phyloP scores from a whole-genome alignment of 148 eudicot genomes.

The Cornus kousa region DNA sequence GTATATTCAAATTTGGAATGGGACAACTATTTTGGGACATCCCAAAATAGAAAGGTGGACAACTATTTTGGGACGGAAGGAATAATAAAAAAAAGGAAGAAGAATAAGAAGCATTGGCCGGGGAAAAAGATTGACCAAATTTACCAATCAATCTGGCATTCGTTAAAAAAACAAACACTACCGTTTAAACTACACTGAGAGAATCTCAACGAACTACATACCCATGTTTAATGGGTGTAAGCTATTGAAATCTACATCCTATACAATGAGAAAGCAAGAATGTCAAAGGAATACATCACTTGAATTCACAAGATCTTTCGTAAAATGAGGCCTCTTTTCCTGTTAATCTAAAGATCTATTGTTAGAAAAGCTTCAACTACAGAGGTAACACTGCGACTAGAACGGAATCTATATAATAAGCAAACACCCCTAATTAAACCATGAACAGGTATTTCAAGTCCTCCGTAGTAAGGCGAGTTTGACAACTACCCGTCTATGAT shows the following conservation, averaged over 20 bases:
- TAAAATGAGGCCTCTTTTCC: conserved; percentile 16
- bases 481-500: conserved; percentile 64
- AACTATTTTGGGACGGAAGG: too few species aligned
- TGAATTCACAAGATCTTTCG: conserved; percentile 3
- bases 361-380: too few species aligned
- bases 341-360: conserved; percentile 2
- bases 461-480: conserved; percentile 82
- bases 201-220: not conserved
- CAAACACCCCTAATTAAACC: conserved; percentile 26
- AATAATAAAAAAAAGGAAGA: too few species aligned
- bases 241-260: conserved; percentile 8
- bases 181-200: conserved; percentile 2
- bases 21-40: too few species aligned
- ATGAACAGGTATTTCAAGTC: conserved; percentile 82
- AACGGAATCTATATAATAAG: not conserved
- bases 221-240: conserved; percentile 7
- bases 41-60: too few species aligned
- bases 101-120: not conserved
- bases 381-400: too few species aligned
- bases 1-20: too few species aligned
- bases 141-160: conserved; percentile 1
- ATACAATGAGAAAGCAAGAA: conserved; percentile 1
- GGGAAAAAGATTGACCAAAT: not conserved
- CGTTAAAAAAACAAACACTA: not conserved
- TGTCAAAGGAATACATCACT: conserved; percentile 9